Conservation (phyloP, 345 rosid genomes). For the Stellera chamaejasme region DNA sequence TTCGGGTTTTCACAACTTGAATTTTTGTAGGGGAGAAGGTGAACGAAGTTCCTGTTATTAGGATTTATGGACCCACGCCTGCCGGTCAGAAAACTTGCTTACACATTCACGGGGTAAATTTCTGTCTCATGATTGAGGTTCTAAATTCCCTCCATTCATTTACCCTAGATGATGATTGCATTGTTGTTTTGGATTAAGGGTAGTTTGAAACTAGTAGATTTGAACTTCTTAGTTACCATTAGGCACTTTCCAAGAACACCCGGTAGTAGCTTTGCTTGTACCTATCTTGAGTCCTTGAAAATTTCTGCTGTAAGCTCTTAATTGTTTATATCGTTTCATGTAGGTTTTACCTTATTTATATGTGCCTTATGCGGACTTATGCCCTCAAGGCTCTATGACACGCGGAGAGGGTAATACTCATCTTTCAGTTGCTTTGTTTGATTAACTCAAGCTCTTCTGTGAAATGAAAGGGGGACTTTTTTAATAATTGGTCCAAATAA, state of each 20-base stretch:
- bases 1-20: conserved; percentile 1
- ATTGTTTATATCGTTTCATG: conserved; percentile 15
- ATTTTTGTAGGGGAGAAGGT: conserved; percentile 61
- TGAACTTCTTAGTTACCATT: no score
- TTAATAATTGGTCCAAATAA: neutral
- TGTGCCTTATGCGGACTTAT: conserved; percentile 63
- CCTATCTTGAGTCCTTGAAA: no score
- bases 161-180: no score
- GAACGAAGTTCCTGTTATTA: conserved; percentile 75
- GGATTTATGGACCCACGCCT: conserved; percentile 88
- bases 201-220: no score
- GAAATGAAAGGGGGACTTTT: neutral
- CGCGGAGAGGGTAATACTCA: conserved; percentile 39
- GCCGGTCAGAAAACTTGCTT: conserved; percentile 93
- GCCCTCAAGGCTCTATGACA: conserved; percentile 17
- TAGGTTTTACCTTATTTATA: conserved; percentile 90
- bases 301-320: neutral
- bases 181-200: no score
- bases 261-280: no score
- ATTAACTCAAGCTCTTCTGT: conserved; percentile 1
- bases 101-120: conserved; percentile 75
- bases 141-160: neutral
- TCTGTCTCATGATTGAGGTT: neutral
- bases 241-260: no score
- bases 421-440: neutral